Evolutionary conservation across 257 asterid species (phyloP).

Genomic region (Solanum pennellii): DNA sequence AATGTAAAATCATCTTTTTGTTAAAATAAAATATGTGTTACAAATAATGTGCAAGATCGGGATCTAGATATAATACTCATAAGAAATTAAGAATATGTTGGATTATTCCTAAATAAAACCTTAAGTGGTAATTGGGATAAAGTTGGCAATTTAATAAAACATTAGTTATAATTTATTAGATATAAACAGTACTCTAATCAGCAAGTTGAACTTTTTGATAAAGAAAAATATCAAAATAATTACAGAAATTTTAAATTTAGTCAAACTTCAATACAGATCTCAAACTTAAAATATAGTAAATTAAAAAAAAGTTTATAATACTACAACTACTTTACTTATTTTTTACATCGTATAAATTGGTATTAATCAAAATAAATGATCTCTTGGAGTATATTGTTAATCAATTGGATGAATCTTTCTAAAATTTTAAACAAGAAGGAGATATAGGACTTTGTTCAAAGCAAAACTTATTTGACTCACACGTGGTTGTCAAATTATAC

Average conservation of each 20-base stretch:
- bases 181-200: too few relatives aligned
- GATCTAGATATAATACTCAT: neutral
- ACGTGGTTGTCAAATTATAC: neutral
- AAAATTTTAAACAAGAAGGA: neutral
- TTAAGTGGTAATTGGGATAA: too few relatives aligned
- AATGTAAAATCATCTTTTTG: neutral
- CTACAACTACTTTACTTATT: neutral
- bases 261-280: accelerated
- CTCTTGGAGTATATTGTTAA: neutral
- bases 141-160: too few relatives aligned
- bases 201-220: too few relatives aligned
- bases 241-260: accelerated
- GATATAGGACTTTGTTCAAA: neutral
- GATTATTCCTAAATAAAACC: neutral
- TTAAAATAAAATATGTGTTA: neutral
- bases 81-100: neutral
- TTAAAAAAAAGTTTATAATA: accelerated
- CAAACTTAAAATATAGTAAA: neutral
- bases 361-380: neutral
- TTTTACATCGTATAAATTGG: neutral
- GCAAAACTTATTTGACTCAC: neutral
- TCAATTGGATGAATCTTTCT: neutral
- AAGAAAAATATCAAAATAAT: neutral
- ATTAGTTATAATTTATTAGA: too few relatives aligned
- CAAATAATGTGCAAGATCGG: neutral